Evolutionary conservation across 106 monocot species (phyloP).

Genomic region (Hemerocallis citrina): DNA sequence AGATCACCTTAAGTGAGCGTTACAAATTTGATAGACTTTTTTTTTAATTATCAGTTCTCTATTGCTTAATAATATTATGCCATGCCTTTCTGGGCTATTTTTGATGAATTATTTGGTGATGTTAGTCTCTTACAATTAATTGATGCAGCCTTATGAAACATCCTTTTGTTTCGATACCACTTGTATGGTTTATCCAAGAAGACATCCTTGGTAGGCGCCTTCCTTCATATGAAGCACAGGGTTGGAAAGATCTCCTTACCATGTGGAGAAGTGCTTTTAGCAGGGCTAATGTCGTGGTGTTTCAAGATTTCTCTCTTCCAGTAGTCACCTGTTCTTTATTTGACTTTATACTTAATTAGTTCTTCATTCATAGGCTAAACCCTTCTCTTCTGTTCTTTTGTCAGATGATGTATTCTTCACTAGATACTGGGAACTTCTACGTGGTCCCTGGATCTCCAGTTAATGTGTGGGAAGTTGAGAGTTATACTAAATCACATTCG

Average conservation of each 20-base stretch:
- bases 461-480: conserved; percentile 45
- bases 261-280: conserved; percentile 72
- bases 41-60: background rate
- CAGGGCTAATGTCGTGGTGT: conserved; percentile 70
- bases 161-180: conserved; percentile 69
- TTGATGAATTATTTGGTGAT: conserved; percentile 1
- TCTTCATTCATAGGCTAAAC: background rate
- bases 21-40: background rate
- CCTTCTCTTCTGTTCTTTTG: background rate
- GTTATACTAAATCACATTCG: conserved; percentile 38
- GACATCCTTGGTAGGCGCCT: conserved; percentile 69
- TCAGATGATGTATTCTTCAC: conserved; percentile 68
- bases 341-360: background rate
- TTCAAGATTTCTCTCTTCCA: conserved; percentile 89
- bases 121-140: background rate
- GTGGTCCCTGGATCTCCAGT: conserved; percentile 75
- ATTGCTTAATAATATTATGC: background rate
- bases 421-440: conserved; percentile 84
- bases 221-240: conserved; percentile 33
- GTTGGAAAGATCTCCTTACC: conserved; percentile 40
- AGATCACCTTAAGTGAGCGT: background rate
- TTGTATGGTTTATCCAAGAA: conserved; percentile 94
- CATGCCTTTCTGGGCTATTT: background rate
- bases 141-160: conserved; percentile 75
- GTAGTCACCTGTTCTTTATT: conserved; percentile 29